Conservation (phyloP, 2,329 filamentous ascomycete species). For the Penicillium digitatum region DNA sequence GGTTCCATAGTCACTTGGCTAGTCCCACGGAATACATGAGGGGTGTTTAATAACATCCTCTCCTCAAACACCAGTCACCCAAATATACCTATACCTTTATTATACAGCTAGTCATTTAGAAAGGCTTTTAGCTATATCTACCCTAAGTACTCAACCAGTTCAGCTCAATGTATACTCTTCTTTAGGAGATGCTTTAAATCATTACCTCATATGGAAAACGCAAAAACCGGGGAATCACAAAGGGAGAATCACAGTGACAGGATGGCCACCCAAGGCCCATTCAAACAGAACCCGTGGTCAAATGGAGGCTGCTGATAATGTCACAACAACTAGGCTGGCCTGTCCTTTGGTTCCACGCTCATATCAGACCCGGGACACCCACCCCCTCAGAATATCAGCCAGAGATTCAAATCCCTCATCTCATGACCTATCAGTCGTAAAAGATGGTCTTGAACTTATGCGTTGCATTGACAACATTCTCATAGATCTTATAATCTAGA, state of each 20-base stretch:
- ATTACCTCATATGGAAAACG: constrained; percentile 8
- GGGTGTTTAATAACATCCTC: background rate
- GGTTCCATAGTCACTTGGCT: background rate
- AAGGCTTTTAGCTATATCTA: no score
- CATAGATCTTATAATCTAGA: constrained; percentile 69
- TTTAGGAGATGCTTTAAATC: constrained; percentile 1
- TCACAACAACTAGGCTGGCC: background rate
- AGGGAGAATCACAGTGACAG: background rate
- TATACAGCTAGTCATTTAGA: background rate
- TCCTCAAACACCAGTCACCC: background rate
- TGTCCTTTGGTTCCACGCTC: background rate
- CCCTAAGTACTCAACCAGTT: background rate
- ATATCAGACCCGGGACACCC: background rate
- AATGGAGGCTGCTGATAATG: background rate
- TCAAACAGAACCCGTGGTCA: no score
- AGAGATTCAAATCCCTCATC: background rate
- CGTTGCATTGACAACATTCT: constrained; percentile 78
- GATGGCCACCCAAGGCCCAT: background rate
- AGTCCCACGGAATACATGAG: background rate
- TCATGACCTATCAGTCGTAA: constrained; percentile 43
- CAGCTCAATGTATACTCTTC: background rate
- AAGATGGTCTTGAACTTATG: constrained; percentile 80
- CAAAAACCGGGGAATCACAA: constrained; percentile 5
- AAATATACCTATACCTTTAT: background rate
- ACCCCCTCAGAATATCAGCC: background rate